phyloP scores from a whole-genome alignment of 2,329 filamentous ascomycete genomes.

The Coccinonectria pachysandricola region DNA sequence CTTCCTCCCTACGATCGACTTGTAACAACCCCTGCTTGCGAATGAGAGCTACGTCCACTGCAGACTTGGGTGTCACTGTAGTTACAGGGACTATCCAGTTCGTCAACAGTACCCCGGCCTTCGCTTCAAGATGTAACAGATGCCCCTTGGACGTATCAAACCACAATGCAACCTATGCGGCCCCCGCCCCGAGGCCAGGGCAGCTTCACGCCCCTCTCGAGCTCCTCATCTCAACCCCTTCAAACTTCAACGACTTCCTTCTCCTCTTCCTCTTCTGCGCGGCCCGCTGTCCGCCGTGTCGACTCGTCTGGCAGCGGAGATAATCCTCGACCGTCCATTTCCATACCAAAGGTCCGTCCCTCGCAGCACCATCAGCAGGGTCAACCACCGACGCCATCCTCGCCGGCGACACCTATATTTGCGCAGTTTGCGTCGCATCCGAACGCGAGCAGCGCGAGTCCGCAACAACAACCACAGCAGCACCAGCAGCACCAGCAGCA shows the following conservation, averaged over 20 bases:
- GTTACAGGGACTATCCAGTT: no score
- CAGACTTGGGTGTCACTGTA: no score
- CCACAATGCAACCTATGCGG: slow-evolving; percentile 38
- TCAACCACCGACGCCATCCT: slow-evolving; percentile 6
- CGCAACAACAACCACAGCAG: no score
- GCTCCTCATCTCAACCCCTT: slow-evolving; percentile 19
- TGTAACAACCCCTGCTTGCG: no score
- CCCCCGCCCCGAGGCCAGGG: slow-evolving; percentile 39
- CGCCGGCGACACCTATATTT: slow-evolving; percentile 37
- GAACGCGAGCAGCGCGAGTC: slow-evolving; percentile 36
- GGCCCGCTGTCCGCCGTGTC: slow-evolving; percentile 25
- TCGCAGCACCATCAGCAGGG: slow-evolving; percentile 17
- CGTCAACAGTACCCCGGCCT: no score
- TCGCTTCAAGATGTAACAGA: slow-evolving; percentile 34
- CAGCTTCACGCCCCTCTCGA: slow-evolving; percentile 45
- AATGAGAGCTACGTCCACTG: no score
- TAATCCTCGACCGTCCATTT: slow-evolving; percentile 24
- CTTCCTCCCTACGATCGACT: no score
- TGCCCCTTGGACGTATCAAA: slow-evolving; percentile 15
- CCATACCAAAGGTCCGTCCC: slow-evolving; percentile 36
- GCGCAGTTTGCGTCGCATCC: slow-evolving; percentile 35
- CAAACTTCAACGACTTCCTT: no score
- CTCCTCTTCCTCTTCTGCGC: slow-evolving; percentile 14
- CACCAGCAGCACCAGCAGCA: not conserved
- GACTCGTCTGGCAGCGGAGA: slow-evolving; percentile 22